Evolutionary conservation across 208 protist species (phyloP).

Genomic region (Leishmania tropica): DNA sequence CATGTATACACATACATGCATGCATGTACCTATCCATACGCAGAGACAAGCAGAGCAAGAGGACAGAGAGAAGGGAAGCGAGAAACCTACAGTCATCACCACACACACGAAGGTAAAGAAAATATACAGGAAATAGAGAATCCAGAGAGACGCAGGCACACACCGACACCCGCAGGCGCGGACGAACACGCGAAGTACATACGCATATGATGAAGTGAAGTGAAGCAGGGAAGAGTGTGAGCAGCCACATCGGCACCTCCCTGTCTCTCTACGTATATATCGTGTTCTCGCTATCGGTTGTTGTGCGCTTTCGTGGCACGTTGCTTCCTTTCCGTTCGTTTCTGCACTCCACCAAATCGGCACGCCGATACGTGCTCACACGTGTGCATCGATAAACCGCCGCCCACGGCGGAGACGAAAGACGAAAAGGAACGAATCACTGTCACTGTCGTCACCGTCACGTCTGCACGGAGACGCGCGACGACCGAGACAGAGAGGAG

Average conservation of each 20-base stretch:
- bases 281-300: too few relatives aligned
- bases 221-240: too few relatives aligned
- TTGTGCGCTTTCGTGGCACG: too few relatives aligned
- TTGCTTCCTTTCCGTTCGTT: too few relatives aligned
- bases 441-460: not conserved
- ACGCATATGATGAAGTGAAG: too few relatives aligned
- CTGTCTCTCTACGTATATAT: too few relatives aligned
- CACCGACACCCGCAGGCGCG: too few relatives aligned
- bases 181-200: too few relatives aligned
- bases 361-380: not conserved
- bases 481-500: not conserved
- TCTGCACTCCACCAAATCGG: too few relatives aligned
- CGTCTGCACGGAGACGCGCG: not conserved
- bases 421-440: not conserved
- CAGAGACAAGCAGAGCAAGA: not conserved
- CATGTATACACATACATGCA: not conserved
- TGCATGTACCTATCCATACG: not conserved
- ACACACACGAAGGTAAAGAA: not conserved
- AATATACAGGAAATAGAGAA: not conserved
- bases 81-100: not conserved
- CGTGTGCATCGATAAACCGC: not conserved
- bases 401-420: not conserved
- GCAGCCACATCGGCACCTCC: too few relatives aligned
- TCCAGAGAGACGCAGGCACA: too few relatives aligned
- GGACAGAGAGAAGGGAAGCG: not conserved